Base-by-base conservation (phyloP, 331 rosid species). In the Quercus phellos region DNA sequence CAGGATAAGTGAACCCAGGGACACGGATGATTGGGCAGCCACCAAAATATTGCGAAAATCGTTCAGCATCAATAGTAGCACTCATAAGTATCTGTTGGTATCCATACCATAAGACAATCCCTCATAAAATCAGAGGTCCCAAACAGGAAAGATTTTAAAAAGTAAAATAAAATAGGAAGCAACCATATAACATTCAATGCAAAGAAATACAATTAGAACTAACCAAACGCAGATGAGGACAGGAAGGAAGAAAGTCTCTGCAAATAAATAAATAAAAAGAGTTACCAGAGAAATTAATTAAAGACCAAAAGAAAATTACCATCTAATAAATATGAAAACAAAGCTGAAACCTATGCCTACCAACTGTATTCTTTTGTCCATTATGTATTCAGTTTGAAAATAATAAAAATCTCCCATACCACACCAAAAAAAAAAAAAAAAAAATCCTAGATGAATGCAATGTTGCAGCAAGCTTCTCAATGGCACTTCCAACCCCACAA, bases 1-100 rank as follows among this genome's bases (percentile, higher is more conserved):
- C 99, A 79, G 93, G 96, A 91, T 90, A 79, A 69, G 99, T 95
- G 85, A 95, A 92, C 68, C 99, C 99, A 4, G 99, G 99, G 79
- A 95, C 97, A 51, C 38, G 59, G 81, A 95, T 89, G 63, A 95
- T 46, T 51, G 98, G 99, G 85, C 99, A 95, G 82, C 91, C 90
- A 73, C 98, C 99, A 85, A 95, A 95, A 82, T 95, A 95, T 68
- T 90, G 84, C 11, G 99, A 92, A 89, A 95, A 95, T 50, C 98
- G 91, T 21, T 59, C 88, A 58, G 93, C 89, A 78, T 93, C 96
- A 69, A 95, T 53, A 35, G 98, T 95, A 64, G 99, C 99, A 84
- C 98, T 95, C 98, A 92, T 95, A 61, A 95, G 78, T 86, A 95
- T 89, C 99, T 95, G 92, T 78, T 60, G 43, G 22, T 16, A 18